A percentile compares a stretch with the other conserved stretches of the same genome.
phyloP scores from a whole-genome alignment of 192 early-diverging fungal species.

The Coemansia biformis region DNA sequence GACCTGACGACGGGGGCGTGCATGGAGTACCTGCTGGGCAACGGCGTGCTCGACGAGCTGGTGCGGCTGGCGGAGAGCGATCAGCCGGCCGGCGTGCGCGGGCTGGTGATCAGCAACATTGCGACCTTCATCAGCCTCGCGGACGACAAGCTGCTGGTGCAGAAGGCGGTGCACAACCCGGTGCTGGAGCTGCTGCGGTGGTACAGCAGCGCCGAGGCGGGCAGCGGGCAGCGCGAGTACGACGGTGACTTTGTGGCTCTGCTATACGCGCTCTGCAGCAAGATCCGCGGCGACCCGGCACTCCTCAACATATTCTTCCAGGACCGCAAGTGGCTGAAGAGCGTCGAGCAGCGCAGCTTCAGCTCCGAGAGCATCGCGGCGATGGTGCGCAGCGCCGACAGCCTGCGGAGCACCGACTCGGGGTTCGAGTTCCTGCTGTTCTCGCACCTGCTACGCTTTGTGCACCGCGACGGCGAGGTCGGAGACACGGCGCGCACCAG shows the following conservation, averaged over 20 bases:
- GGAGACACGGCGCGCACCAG: conserved; percentile 86
- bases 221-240: conserved; percentile 17
- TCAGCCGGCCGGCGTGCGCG: conserved; percentile 71
- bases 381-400: conserved; percentile 52
- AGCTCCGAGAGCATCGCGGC: conserved; percentile 25
- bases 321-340: conserved; percentile 41
- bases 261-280: conserved; percentile 48
- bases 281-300: conserved; percentile 47
- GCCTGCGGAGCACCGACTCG: conserved; percentile 23
- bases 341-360: conserved; percentile 41
- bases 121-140: conserved; percentile 76
- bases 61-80: conserved; percentile 74
- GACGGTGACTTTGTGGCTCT: conserved; percentile 43
- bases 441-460: conserved; percentile 79
- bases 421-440: conserved; percentile 80
- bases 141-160: conserved; percentile 84
- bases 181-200: conserved; percentile 67
- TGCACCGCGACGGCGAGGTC: conserved; percentile 81
- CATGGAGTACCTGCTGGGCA: conserved; percentile 85
- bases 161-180: conserved; percentile 84
- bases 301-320: conserved; percentile 50
- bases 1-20: conserved; percentile 74
- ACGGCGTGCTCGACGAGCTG: conserved; percentile 72
- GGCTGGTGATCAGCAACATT: conserved; percentile 73
- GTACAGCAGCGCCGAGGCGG: conserved; percentile 32